A percentile compares a stretch with the other conserved stretches of the same genome.
Evolutionary conservation across 1,284 basidiomycete species (phyloP).

Genomic region (Cutaneotrichosporon sp.): DNA sequence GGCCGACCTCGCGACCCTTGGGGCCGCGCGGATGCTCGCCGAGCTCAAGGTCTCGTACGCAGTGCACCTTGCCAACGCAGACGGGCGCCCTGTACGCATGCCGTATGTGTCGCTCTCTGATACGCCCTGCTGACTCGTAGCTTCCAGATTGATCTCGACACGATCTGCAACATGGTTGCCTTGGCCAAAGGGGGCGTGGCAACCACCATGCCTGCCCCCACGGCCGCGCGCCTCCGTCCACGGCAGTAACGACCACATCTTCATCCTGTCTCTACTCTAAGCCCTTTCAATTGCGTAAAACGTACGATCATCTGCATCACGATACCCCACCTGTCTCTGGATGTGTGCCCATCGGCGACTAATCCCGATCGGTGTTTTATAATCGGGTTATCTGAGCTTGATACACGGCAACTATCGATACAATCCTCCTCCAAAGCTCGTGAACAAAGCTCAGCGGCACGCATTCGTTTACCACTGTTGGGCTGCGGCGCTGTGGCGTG

Average conservation of each 20-base stretch:
- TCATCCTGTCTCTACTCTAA: not conserved
- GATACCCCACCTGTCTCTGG: not conserved
- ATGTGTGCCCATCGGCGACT: not conserved
- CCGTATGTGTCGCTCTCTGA: conserved; percentile 6
- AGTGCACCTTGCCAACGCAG: conserved; percentile 4
- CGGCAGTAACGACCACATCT: not conserved
- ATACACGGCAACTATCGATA: not conserved
- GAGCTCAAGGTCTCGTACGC: conserved; percentile 16
- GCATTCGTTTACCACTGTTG: too few species aligned
- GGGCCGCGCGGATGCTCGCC: not conserved
- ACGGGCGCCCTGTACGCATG: not conserved
- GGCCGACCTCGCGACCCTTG: not conserved
- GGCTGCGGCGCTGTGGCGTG: too few species aligned
- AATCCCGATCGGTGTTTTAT: not conserved
- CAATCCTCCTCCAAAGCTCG: not conserved
- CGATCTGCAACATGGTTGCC: conserved; percentile 35
- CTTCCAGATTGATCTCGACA: conserved; percentile 41
- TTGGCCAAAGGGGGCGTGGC: not conserved
- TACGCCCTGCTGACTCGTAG: conserved; percentile 20
- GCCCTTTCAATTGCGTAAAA: not conserved
- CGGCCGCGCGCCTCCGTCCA: not conserved
- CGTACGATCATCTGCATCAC: too few species aligned
- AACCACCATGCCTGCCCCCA: not conserved
- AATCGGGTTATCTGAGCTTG: not conserved
- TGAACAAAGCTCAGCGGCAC: too few species aligned